Conservation (phyloP, 2,329 filamentous ascomycete species). For the Penicillium sclerotigenum region DNA sequence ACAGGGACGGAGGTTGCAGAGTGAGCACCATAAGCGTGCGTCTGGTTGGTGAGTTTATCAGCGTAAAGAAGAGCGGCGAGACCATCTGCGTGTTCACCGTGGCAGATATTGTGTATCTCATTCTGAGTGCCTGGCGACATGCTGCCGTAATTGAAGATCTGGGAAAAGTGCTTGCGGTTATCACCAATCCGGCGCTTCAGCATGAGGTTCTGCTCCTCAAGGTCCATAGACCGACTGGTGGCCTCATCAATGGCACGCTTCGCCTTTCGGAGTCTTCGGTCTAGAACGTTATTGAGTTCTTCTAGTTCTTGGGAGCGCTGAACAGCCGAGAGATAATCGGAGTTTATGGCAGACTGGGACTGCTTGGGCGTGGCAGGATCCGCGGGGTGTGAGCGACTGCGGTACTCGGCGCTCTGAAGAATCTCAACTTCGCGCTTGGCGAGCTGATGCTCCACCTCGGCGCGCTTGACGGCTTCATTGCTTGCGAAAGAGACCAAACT, state of each 20-base stretch:
- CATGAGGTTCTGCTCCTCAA: constrained; percentile 73
- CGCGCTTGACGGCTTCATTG: constrained; percentile 78
- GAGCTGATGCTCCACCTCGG: constrained; percentile 88
- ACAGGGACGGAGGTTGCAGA: constrained; percentile 68
- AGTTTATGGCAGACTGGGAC: constrained; percentile 36
- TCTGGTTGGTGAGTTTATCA: constrained; percentile 39
- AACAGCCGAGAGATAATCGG: constrained; percentile 60
- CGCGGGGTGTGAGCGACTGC: constrained; percentile 59
- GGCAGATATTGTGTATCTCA: constrained; percentile 45
- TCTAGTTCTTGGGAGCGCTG: constrained; percentile 63
- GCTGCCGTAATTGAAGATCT: constrained; percentile 71
- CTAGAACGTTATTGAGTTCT: constrained; percentile 62
- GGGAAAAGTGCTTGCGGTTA: constrained; percentile 81
- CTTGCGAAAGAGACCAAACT: constrained; percentile 80
- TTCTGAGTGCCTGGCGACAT: constrained; percentile 58
- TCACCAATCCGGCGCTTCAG: constrained; percentile 81
- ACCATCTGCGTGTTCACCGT: constrained; percentile 37
- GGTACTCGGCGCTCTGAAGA: constrained; percentile 69
- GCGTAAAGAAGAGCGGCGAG: constrained; percentile 38
- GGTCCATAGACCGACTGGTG: constrained; percentile 65
- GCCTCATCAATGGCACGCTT: constrained; percentile 76
- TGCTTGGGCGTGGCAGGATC: constrained; percentile 35
- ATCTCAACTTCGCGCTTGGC: constrained; percentile 84
- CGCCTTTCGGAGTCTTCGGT: constrained; percentile 65
- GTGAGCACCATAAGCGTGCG: constrained; percentile 18